Evolutionary conservation across 257 asterid genomes (phyloP), one percentile per base, ranked within the genome.

Genomic region (Leptodermis oblonga): DNA sequence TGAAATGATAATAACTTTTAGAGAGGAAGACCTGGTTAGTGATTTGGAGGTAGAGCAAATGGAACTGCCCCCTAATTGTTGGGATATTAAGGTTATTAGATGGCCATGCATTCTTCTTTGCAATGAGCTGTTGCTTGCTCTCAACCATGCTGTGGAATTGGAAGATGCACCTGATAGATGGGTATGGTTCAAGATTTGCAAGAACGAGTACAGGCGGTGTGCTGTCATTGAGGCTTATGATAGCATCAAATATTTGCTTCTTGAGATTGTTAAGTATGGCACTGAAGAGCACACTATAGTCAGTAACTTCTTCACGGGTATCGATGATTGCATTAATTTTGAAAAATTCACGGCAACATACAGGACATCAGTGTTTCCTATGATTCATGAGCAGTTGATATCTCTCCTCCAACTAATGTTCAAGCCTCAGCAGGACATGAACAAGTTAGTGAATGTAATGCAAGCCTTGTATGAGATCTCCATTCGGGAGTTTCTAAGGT

Each of bases 61-160:
- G 83, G 98, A 92, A 79, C 72, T 92, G 77, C 97, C 98, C 11
- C 98, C 96, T 0, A 92, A 92, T 69, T 82, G 90, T 68, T 92
- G 98, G 98, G 90, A 85, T 61, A 84, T 92, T 77, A 85, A 85
- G 76, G 98, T 92, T 65, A 87, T 92, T 59, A 90, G 98, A 1
- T 92, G 98, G 98, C 98, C 98, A 28, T 92, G 97, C 74, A 72
- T 82, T 56, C 87, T 92, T 41, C 82, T 92, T 36, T 88, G 93
- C 85, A 92, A 90, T 51, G 98, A 90, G 87, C 81, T 92, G 61
- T 81, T 84, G 65, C 84, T 92, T 56, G 96, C 97, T 74, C 76
- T 92, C 66, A 82, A 83, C 79, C 92, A 90, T 67, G 96, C 96
- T 39, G 76, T 58, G 3, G 97, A 86, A 76, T 80, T 90, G 73